Conservation (phyloP, 202 grass and related monocot species). For the Eragrostis tef region DNA sequence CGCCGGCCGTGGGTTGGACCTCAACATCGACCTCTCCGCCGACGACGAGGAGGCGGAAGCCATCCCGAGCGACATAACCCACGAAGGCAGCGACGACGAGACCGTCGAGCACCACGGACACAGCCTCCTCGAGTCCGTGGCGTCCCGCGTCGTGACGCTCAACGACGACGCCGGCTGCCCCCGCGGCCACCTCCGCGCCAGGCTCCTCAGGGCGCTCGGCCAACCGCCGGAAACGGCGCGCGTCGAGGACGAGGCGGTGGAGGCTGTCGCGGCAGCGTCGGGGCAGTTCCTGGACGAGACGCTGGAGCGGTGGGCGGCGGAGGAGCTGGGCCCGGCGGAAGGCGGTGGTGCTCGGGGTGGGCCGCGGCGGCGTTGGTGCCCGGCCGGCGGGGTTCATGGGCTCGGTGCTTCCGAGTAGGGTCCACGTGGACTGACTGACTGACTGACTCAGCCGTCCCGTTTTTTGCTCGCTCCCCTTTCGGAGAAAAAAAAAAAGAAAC, state of each 20-base stretch:
- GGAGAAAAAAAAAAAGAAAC: neutral
- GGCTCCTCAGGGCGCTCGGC: conserved; percentile 36
- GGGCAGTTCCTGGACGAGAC: conserved; percentile 56
- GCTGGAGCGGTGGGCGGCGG: conserved; percentile 64
- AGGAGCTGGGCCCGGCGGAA: conserved; percentile 65
- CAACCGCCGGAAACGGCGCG: neutral
- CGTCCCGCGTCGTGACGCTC: conserved; percentile 27
- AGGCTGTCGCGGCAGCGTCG: conserved; percentile 49
- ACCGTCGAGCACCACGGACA: neutral
- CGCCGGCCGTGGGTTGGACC: conserved; percentile 10
- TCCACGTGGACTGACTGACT: conserved; percentile 58
- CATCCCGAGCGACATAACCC: conserved; percentile 70
- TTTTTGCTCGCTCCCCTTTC: conserved; percentile 35
- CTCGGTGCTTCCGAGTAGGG: conserved; percentile 67
- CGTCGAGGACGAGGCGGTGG: conserved; percentile 52
- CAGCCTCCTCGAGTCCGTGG: conserved; percentile 33
- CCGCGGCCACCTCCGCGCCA: conserved; percentile 18
- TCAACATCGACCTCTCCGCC: conserved; percentile 61
- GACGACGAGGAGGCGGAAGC: conserved; percentile 44
- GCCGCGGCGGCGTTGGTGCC: conserved; percentile 1
- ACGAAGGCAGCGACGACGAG: conserved; percentile 50
- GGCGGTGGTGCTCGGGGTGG: conserved; percentile 47
- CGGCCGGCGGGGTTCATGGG: conserved; percentile 65
- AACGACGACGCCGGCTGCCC: conserved; percentile 2
- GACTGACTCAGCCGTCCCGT: too few species aligned